Conservation (phyloP, 495 filamentous ascomycete genomes). For the Emericellopsis terricola region DNA sequence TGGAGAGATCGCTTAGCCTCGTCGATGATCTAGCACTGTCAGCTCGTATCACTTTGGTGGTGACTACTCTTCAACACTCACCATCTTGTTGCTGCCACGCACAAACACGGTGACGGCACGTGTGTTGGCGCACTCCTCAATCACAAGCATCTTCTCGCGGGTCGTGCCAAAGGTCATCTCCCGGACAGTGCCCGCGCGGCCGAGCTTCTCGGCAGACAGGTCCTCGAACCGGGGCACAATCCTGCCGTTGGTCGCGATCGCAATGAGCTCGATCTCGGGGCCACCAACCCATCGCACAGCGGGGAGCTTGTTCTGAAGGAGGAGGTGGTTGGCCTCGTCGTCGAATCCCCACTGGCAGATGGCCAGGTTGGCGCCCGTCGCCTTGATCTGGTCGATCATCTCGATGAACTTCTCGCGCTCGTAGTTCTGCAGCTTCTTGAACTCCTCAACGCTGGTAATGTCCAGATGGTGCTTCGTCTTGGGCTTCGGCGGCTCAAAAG, state of each 20-base stretch:
- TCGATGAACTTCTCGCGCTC: conserved; percentile 91
- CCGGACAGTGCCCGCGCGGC: conserved; percentile 72
- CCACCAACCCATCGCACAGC: conserved; percentile 97
- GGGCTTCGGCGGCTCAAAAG: conserved; percentile 98
- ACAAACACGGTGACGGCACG: conserved; percentile 92
- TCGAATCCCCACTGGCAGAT: conserved; percentile 99
- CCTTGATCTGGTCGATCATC: conserved; percentile 98
- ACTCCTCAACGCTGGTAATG: conserved; percentile 93
- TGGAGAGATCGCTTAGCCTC: conserved; percentile 95
- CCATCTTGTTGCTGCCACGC: conserved; percentile 98
- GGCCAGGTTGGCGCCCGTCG: conserved; percentile 88
- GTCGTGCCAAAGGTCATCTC: conserved; percentile 96
- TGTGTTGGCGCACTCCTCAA: conserved; percentile 97
- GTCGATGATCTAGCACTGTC: conserved; percentile 98
- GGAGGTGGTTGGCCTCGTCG: conserved; percentile 93
- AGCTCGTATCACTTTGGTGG: too few relatives aligned
- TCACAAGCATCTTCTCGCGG: conserved; percentile 97
- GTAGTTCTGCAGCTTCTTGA: conserved; percentile 89
- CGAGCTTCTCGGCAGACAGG: conserved; percentile 74
- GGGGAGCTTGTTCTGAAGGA: conserved; percentile 88
- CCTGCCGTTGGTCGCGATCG: conserved; percentile 92
- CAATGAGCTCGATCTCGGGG: conserved; percentile 95
- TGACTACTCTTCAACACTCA: conserved; percentile 28
- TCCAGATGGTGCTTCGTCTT: conserved; percentile 99
- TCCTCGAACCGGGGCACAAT: conserved; percentile 98